Conservation (phyloP, 305 asterid species). For the Solanum hybrid region DNA sequence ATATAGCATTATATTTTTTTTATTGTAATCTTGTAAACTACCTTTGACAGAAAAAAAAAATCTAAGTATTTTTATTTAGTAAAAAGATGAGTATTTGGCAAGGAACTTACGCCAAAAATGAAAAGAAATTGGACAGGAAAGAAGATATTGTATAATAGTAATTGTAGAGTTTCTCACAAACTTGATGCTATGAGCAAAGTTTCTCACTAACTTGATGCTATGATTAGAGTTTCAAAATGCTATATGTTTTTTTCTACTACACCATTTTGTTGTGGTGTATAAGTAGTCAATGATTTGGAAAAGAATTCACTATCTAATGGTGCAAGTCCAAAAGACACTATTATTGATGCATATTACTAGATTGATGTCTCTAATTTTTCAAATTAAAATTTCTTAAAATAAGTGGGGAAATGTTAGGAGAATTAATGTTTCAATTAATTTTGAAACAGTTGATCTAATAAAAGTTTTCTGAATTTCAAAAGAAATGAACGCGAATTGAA, state of each 20-base stretch:
- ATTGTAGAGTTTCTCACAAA: no score
- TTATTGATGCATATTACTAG: background rate
- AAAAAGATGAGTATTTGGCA: no score
- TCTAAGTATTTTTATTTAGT: no score
- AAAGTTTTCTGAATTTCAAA: background rate
- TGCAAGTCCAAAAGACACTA: background rate
- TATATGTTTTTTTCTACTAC: background rate
- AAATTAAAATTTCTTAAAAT: background rate
- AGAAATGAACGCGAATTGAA: background rate
- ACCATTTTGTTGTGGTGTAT: background rate
- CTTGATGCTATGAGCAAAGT: no score
- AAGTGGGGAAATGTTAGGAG: background rate
- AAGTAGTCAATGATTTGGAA: background rate
- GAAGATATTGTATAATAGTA: no score
- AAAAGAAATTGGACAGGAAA: no score
- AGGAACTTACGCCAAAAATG: no score
- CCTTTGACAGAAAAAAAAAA: no score
- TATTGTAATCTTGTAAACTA: no score
- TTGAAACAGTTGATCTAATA: background rate
- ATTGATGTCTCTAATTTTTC: background rate
- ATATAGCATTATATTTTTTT: no score
- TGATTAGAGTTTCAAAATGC: background rate
- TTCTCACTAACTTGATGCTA: background rate
- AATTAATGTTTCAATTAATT: background rate
- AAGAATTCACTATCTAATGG: background rate